Conservation (phyloP, 768 basidiomycete species). For the Tylopilus vinaceipallidus region DNA sequence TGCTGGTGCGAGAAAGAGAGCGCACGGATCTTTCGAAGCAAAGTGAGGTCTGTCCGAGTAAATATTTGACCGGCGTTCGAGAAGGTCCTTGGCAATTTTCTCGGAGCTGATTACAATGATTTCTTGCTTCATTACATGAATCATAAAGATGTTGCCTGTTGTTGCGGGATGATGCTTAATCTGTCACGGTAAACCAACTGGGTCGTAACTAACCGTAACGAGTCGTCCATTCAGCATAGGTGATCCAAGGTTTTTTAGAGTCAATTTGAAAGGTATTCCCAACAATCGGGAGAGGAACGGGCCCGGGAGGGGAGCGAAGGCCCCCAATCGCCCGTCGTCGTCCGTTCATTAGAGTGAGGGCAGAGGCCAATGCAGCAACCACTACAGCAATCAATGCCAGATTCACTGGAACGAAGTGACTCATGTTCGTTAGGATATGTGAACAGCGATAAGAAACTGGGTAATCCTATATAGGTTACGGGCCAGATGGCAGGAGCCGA, state of each 20-base stretch:
- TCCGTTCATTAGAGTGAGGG: neutral
- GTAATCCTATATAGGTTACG: neutral
- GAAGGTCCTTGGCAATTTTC: constrained; percentile 25
- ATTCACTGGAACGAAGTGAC: neutral
- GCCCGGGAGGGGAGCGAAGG: constrained; percentile 14
- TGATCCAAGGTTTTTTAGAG: constrained; percentile 16
- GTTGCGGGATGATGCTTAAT: neutral
- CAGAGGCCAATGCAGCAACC: neutral
- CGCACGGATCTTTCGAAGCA: constrained; percentile 16
- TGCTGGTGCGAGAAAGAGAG: neutral
- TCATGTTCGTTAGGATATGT: neutral
- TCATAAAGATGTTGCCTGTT: constrained; percentile 19
- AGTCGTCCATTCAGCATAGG: constrained; percentile 16
- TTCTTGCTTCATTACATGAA: constrained; percentile 18
- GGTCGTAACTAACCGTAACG: constrained; percentile 11
- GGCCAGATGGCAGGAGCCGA: too few species aligned
- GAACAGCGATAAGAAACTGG: neutral
- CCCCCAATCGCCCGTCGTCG: neutral
- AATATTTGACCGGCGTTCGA: constrained; percentile 25
- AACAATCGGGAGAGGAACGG: constrained; percentile 13
- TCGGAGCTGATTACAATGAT: constrained; percentile 25
- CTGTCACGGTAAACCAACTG: neutral
- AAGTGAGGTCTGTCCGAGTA: constrained; percentile 27
- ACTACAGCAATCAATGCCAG: neutral
- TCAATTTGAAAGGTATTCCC: constrained; percentile 18